These are phyloP conservation scores for Jaltomata sinuosa DNA, from an alignment of 257 asterid species.

Conservation along the genomic window DNA sequence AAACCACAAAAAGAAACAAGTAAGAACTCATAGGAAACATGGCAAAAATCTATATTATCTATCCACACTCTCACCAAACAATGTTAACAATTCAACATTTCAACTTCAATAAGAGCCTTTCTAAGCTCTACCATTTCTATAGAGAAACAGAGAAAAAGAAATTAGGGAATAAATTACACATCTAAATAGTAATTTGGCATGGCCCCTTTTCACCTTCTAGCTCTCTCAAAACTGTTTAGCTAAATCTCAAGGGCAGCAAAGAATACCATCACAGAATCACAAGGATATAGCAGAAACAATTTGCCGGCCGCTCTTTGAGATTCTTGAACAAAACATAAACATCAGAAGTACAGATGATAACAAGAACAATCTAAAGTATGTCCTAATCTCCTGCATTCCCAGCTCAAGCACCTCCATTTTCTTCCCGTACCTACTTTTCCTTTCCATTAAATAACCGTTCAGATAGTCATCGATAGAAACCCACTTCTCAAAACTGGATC, in stretches of 20 bases:
- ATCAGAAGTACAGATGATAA: conserved; percentile 80
- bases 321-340: conserved; percentile 97
- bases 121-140: not conserved
- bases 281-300: conserved; percentile 63
- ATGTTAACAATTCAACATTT: not conserved
- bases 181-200: conserved; percentile 4
- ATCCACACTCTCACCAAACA: not conserved
- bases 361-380: conserved; percentile 86
- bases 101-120: not conserved
- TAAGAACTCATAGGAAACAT: not conserved
- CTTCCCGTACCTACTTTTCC: conserved; percentile 76
- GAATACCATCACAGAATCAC: conserved; percentile 6
- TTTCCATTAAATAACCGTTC: conserved; percentile 72
- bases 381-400: conserved; percentile 88
- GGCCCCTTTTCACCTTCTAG: conserved; percentile 3
- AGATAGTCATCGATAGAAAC: conserved; percentile 85
- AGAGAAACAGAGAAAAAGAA: not conserved
- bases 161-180: conserved; percentile 24
- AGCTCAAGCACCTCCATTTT: conserved; percentile 89
- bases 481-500: conserved; percentile 55
- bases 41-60: not conserved
- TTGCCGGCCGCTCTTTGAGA: conserved; percentile 76
- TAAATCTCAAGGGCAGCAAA: conserved; percentile 8
- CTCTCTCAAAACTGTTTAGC: not conserved
- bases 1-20: not conserved